Conservation (phyloP, 148 eudicot genomes). For the Rhododendron vialii region DNA sequence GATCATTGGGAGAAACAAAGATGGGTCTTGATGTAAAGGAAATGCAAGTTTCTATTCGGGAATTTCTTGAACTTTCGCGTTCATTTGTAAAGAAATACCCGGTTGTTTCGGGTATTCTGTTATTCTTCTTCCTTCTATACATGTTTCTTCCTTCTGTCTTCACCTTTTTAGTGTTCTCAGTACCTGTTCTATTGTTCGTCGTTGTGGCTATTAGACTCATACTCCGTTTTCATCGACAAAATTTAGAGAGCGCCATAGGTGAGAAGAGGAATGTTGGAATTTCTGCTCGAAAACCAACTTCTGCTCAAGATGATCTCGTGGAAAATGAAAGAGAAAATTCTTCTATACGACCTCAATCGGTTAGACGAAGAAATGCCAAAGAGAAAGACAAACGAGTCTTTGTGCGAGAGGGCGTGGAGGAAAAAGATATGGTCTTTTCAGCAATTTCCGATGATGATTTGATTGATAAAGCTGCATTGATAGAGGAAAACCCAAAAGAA, state of each 20-base stretch:
- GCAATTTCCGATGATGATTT: constrained; percentile 15
- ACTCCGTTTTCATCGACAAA: constrained; percentile 6
- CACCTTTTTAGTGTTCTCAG: constrained; percentile 41
- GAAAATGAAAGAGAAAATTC: not conserved
- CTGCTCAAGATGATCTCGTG: not conserved
- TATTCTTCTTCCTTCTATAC: constrained; percentile 45
- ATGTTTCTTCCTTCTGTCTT: constrained; percentile 47
- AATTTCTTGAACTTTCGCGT: constrained; percentile 28
- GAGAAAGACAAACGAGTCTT: constrained; percentile 14
- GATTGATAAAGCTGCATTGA: constrained; percentile 27
- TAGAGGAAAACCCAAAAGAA: constrained; percentile 35
- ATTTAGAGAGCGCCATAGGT: constrained; percentile 14
- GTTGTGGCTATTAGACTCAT: constrained; percentile 29
- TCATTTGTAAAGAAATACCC: constrained; percentile 45
- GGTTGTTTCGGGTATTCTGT: constrained; percentile 26
- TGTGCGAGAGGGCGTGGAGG: constrained; percentile 7
- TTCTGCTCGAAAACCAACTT: constrained; percentile 9
- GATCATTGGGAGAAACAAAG: not conserved
- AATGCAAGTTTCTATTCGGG: constrained; percentile 32
- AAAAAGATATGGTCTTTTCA: constrained; percentile 18
- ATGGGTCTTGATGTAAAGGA: constrained; percentile 62
- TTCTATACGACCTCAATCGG: constrained; percentile 13
- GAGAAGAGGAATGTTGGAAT: constrained; percentile 9
- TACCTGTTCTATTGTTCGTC: constrained; percentile 38
- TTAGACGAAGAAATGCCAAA: constrained; percentile 27